phyloP scores from a whole-genome alignment of 768 basidiomycete genomes.

The button mushroom (Agaricus bisporus) region DNA sequence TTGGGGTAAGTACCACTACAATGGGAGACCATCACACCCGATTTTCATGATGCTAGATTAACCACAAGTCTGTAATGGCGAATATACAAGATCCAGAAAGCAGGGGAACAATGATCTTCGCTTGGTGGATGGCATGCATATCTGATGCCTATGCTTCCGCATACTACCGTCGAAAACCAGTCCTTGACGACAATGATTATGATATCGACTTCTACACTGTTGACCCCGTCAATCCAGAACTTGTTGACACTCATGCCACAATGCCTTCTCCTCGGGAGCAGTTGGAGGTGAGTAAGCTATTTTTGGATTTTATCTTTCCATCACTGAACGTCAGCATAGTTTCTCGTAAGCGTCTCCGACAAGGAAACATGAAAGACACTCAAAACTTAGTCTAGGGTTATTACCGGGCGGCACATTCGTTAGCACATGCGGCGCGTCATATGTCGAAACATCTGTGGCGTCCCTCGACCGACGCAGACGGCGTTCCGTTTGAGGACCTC shows the following conservation, averaged over 20 bases:
- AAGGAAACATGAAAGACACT: constrained; percentile 7
- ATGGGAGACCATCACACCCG: not conserved
- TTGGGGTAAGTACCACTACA: constrained; percentile 47
- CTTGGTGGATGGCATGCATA: constrained; percentile 92
- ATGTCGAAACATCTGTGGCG: constrained; percentile 81
- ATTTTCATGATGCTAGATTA: constrained; percentile 45
- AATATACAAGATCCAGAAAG: constrained; percentile 69
- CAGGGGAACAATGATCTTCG: constrained; percentile 82
- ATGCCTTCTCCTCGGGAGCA: constrained; percentile 71
- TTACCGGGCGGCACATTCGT: constrained; percentile 74
- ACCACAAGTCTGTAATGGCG: constrained; percentile 74
- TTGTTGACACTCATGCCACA: constrained; percentile 35
- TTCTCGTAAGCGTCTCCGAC: constrained; percentile 48
- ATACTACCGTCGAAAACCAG: constrained; percentile 82
- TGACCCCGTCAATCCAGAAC: constrained; percentile 50
- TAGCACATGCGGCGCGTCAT: constrained; percentile 78
- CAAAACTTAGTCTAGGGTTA: constrained; percentile 53
- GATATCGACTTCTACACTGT: constrained; percentile 85
- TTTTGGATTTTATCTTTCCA: constrained; percentile 4
- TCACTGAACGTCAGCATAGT: constrained; percentile 32
- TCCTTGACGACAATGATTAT: constrained; percentile 85
- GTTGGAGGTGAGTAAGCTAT: constrained; percentile 50
- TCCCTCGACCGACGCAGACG: constrained; percentile 69
- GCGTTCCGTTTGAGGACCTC: constrained; percentile 67
- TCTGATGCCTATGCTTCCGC: constrained; percentile 78